Conservation (phyloP, 2,329 filamentous ascomycete genomes). For the Talaromyces piceae region DNA sequence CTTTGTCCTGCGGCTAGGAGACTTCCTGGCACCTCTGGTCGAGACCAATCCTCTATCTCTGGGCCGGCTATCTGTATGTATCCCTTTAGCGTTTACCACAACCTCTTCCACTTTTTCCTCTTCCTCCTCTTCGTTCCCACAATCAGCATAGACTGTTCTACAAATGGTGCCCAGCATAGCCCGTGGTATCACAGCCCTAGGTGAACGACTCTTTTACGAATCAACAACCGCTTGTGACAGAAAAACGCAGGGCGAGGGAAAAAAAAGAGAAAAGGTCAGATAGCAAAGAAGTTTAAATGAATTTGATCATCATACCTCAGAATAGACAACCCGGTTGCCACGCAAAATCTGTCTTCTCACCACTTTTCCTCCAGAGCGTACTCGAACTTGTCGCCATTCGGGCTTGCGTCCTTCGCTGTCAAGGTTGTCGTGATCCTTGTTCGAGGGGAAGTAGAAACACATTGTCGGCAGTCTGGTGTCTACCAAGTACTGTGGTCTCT, state of each 20-base stretch:
- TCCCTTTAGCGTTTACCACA: too few relatives aligned
- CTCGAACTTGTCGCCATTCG: neutral
- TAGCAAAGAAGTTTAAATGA: neutral
- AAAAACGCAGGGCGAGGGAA: neutral
- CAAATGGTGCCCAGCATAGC: neutral
- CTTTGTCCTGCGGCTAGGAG: neutral
- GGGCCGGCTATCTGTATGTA: neutral
- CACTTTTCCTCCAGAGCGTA: neutral
- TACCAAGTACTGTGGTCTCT: neutral
- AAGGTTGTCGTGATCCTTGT: neutral
- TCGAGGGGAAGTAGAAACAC: conserved; percentile 3
- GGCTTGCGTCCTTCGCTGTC: neutral
- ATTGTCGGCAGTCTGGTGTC: neutral
- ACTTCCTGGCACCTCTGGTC: neutral
- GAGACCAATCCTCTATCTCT: neutral
- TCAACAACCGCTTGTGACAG: neutral
- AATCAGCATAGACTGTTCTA: too few relatives aligned
- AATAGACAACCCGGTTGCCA: conserved; percentile 8
- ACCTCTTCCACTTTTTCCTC: neutral
- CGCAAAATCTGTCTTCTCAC: conserved; percentile 9
- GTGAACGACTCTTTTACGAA: neutral
- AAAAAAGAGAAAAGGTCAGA: neutral
- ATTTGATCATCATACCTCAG: neutral
- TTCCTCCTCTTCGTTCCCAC: neutral
- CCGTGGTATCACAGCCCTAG: neutral